These are phyloP conservation scores for Salix viminalis DNA, from an alignment of 345 rosid species.

Conservation along the genomic window DNA sequence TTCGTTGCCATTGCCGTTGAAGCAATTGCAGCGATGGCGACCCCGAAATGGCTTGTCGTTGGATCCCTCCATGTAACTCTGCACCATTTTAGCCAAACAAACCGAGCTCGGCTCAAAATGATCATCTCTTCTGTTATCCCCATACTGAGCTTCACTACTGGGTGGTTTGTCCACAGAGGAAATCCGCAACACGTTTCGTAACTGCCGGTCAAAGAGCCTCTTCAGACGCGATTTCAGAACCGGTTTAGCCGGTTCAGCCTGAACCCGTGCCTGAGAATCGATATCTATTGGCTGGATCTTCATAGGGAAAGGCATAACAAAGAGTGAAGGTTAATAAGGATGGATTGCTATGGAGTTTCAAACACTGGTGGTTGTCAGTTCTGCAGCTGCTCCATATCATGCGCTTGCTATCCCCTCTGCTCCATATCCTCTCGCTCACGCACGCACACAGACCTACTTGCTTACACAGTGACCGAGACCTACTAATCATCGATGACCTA, in stretches of 20 bases:
- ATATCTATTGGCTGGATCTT: conserved; percentile 34
- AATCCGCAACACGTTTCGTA: conserved; percentile 21
- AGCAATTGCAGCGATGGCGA: conserved; percentile 92
- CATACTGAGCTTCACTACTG: conserved; percentile 4
- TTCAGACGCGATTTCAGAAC: conserved; percentile 26
- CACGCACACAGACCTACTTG: neutral
- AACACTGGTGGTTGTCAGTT: conserved; percentile 1
- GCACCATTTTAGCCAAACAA: conserved; percentile 86
- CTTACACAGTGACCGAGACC: neutral
- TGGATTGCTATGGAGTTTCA: neutral
- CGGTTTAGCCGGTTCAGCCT: conserved; percentile 21
- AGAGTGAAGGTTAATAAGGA: neutral
- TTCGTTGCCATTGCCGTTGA: conserved; percentile 66
- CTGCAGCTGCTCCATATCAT: conserved; percentile 9
- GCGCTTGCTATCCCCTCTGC: neutral
- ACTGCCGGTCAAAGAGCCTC: conserved; percentile 28
- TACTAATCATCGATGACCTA: neutral
- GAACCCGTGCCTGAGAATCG: conserved; percentile 10
- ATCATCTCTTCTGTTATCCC: conserved; percentile 9
- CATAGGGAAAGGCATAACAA: conserved; percentile 14
- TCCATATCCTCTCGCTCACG: neutral
- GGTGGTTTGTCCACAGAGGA: conserved; percentile 21
- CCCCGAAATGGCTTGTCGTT: conserved; percentile 65
- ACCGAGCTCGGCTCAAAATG: conserved; percentile 91
- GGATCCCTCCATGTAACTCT: conserved; percentile 75